These are phyloP conservation scores for Pisolithus sp. DNA, from an alignment of 768 basidiomycete species.

Conservation along the genomic window DNA sequence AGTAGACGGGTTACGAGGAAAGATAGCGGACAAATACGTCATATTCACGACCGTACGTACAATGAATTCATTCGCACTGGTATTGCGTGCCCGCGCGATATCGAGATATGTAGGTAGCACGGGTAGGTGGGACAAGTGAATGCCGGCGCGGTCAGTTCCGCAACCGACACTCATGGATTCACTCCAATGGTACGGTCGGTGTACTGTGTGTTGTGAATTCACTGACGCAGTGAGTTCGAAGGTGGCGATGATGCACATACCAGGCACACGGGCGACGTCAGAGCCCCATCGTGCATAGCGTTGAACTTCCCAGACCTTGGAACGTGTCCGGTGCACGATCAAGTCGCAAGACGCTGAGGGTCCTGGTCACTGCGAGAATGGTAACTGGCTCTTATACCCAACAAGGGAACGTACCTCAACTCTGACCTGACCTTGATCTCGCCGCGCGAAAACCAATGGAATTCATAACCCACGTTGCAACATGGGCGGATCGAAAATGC, in stretches of 20 bases:
- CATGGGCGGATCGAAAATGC: slow-evolving; percentile 5
- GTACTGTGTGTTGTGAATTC: not conserved
- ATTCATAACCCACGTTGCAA: not conserved
- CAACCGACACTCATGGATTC: not conserved
- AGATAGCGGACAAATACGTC: slow-evolving; percentile 6
- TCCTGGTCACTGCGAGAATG: not conserved
- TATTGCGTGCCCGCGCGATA: too few relatives aligned
- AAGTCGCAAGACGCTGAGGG: not conserved
- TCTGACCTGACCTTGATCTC: not conserved
- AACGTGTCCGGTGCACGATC: slow-evolving; percentile 1
- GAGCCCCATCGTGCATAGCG: too few relatives aligned
- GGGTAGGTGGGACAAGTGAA: too few relatives aligned
- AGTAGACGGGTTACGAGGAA: slow-evolving; percentile 12
- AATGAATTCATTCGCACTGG: not conserved
- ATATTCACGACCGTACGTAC: slow-evolving; percentile 10
- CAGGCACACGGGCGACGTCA: not conserved
- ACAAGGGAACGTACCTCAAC: not conserved
- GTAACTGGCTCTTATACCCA: slow-evolving; percentile 5
- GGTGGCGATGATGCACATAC: too few relatives aligned
- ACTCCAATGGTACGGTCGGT: not conserved
- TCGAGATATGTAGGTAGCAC: too few relatives aligned
- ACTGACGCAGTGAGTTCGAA: not conserved
- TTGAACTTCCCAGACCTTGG: not conserved
- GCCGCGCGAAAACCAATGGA: slow-evolving; percentile 1
- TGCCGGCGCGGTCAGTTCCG: too few relatives aligned